Conservation (phyloP, 495 filamentous ascomycete species). For the Annulohypoxylon moriforme region DNA sequence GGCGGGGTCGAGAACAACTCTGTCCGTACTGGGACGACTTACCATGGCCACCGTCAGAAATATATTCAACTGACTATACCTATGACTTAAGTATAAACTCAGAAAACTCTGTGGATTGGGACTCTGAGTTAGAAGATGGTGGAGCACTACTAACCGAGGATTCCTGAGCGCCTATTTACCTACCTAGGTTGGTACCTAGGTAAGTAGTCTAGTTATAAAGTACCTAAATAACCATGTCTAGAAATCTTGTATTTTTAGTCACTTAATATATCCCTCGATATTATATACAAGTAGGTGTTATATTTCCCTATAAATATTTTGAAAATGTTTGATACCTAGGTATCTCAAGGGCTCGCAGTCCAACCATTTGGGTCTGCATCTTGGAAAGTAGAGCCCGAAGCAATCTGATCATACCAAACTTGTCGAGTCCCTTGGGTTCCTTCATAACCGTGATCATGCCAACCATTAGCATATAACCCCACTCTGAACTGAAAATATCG, state of each 20-base stretch:
- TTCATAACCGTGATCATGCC: slow-evolving; percentile 61
- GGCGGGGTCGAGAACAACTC: background rate
- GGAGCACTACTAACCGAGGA: too few relatives aligned
- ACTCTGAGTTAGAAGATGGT: background rate
- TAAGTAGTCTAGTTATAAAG: too few relatives aligned
- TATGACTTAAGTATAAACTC: background rate
- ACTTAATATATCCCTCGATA: too few relatives aligned
- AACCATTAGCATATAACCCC: slow-evolving; percentile 67
- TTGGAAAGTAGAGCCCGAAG: slow-evolving; percentile 58
- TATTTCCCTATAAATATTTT: too few relatives aligned
- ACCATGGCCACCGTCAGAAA: background rate
- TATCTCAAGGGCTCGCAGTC: too few relatives aligned
- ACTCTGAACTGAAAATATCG: slow-evolving; percentile 64
- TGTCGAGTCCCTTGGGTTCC: slow-evolving; percentile 62
- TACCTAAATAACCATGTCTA: too few relatives aligned
- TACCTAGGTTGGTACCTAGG: background rate
- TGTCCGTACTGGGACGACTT: background rate
- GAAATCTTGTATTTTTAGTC: too few relatives aligned
- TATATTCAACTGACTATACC: background rate
- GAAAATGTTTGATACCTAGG: too few relatives aligned
- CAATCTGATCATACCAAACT: slow-evolving; percentile 67
- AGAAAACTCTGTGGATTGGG: background rate
- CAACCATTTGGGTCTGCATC: slow-evolving; percentile 56
- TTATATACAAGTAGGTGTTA: too few relatives aligned
- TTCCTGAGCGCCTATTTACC: too few relatives aligned